These are phyloP conservation scores for Annulohypoxylon maeteangense DNA, from an alignment of 495 filamentous ascomycete species.

Conservation along the genomic window DNA sequence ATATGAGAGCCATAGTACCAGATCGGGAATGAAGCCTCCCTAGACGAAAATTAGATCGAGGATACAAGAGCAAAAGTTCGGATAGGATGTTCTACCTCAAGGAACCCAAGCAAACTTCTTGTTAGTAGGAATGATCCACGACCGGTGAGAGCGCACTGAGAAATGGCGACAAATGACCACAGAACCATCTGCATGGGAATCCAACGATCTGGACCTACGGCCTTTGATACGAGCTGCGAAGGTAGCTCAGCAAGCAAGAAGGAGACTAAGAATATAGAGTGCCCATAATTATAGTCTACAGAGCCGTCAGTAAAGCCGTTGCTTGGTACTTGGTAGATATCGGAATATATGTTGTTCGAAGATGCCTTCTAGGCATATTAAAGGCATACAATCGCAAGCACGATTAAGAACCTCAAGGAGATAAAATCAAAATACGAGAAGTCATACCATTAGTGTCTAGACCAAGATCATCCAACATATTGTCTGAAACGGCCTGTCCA, in stretches of 20 bases:
- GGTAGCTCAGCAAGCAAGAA: constrained; percentile 78
- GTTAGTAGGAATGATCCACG: constrained; percentile 54
- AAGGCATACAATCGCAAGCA: background rate
- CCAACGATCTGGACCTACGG: constrained; percentile 82
- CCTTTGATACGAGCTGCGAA: constrained; percentile 77
- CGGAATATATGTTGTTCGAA: background rate
- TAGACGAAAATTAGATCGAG: constrained; percentile 30
- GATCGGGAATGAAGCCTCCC: constrained; percentile 65
- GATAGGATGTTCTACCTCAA: constrained; percentile 47
- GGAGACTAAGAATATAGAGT: constrained; percentile 75
- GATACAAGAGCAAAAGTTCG: background rate
- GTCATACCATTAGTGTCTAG: constrained; percentile 62
- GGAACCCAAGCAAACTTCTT: constrained; percentile 52
- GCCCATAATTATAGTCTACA: constrained; percentile 73
- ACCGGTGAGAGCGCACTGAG: constrained; percentile 46
- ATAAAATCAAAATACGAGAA: background rate
- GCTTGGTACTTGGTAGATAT: constrained; percentile 9
- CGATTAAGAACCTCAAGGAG: background rate
- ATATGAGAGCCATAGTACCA: constrained; percentile 62
- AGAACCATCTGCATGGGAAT: constrained; percentile 69
- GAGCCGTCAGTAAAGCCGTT: constrained; percentile 36
- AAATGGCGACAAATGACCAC: constrained; percentile 58
- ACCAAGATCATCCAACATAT: constrained; percentile 64
- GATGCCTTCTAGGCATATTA: constrained; percentile 23
- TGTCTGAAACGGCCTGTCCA: constrained; percentile 64